phyloP scores from a whole-genome alignment of 2,329 filamentous ascomycete species.

The Verticillium nubilum region DNA sequence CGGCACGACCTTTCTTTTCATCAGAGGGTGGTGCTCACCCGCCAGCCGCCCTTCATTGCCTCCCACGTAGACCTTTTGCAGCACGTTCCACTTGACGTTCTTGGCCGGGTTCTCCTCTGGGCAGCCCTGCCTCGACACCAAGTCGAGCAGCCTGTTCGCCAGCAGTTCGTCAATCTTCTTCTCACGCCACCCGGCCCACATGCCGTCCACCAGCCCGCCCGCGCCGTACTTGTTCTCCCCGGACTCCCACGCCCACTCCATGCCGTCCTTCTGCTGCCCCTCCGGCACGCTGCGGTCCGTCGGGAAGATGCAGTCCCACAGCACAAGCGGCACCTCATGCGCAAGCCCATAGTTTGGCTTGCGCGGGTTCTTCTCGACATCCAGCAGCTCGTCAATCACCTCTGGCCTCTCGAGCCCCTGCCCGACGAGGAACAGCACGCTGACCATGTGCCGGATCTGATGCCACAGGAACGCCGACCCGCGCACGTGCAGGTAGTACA shows the following conservation, averaged over 20 bases:
- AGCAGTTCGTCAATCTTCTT: slow-evolving; percentile 88
- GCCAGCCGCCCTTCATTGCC: slow-evolving; percentile 43
- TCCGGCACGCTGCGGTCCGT: slow-evolving; percentile 26
- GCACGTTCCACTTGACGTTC: slow-evolving; percentile 9
- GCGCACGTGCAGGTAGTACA: slow-evolving; percentile 84
- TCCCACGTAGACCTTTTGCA: slow-evolving; percentile 46
- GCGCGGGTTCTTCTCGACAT: slow-evolving; percentile 64
- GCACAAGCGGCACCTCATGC: slow-evolving; percentile 79
- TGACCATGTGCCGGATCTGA: slow-evolving; percentile 93
- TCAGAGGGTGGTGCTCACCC: slow-evolving; percentile 50
- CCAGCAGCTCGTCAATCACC: slow-evolving; percentile 69
- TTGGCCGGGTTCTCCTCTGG: slow-evolving; percentile 12
- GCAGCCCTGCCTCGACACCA: slow-evolving; percentile 39
- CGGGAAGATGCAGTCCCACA: slow-evolving; percentile 95
- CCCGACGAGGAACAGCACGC: slow-evolving; percentile 84
- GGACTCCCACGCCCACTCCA: slow-evolving; percentile 76
- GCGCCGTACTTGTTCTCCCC: slow-evolving; percentile 64
- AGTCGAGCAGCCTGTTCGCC: slow-evolving; percentile 65
- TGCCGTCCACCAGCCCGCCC: slow-evolving; percentile 62
- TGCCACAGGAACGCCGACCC: slow-evolving; percentile 97
- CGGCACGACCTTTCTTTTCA: slow-evolving; percentile 43
- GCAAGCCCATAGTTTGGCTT: slow-evolving; percentile 89
- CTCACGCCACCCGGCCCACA: slow-evolving; percentile 81
- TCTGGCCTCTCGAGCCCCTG: slow-evolving; percentile 77
- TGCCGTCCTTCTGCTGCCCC: slow-evolving; percentile 41